Conservation (phyloP, 1,284 basidiomycete genomes). For the Entoloma clypeatum region DNA sequence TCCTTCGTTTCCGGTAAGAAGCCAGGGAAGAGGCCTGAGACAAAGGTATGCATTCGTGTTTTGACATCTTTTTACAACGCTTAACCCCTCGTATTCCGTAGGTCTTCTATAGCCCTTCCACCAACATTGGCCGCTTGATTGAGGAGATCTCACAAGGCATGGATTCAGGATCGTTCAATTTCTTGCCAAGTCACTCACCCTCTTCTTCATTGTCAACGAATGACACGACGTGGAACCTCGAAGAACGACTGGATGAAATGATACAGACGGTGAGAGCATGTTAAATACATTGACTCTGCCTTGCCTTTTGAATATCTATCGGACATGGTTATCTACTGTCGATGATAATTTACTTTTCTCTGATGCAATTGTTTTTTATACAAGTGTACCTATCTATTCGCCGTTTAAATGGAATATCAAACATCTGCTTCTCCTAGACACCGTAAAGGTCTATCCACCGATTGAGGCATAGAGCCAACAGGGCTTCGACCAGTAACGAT, state of each 20-base stretch:
- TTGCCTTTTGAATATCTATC: conserved; percentile 14
- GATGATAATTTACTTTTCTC: no score
- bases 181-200: conserved; percentile 50
- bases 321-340: conserved; percentile 13
- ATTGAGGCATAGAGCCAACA: conserved; percentile 66
- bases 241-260: conserved; percentile 74
- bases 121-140: conserved; percentile 76
- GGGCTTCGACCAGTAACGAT: conserved; percentile 54
- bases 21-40: conserved; percentile 67
- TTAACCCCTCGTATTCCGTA: conserved; percentile 28
- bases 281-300: conserved; percentile 23
- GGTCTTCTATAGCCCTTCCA: conserved; percentile 76
- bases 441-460: conserved; percentile 65
- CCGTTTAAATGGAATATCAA: no score
- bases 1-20: conserved; percentile 63
- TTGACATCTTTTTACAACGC: conserved; percentile 8
- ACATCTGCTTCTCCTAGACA: no score
- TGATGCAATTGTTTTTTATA: conserved; percentile 21
- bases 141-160: conserved; percentile 73
- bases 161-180: conserved; percentile 79
- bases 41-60: conserved; percentile 54
- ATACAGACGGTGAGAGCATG: conserved; percentile 50
- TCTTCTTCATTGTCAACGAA: conserved; percentile 61
- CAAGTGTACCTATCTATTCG: no score
- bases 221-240: conserved; percentile 64